Evolutionary conservation across 192 early-diverging fungal genomes (phyloP).

Genomic region (Rhizoclosmatium globosum): DNA sequence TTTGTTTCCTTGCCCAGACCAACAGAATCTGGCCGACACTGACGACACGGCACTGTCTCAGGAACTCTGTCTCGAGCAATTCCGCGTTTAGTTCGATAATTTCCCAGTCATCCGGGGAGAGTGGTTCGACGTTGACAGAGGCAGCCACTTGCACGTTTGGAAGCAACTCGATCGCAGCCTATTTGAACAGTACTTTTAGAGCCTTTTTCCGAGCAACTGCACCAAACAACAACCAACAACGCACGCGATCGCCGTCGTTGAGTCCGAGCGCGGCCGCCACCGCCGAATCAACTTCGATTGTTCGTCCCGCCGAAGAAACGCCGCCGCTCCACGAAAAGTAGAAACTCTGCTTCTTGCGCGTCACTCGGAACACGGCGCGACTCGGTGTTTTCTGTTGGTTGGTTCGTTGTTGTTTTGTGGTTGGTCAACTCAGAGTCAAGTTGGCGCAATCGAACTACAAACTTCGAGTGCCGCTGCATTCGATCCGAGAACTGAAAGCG

Average conservation of each 20-base stretch:
- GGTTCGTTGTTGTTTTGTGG: not conserved
- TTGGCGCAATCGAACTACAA: not conserved
- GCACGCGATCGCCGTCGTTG: not conserved
- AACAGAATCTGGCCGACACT: constrained; percentile 40
- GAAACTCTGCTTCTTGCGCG: not conserved
- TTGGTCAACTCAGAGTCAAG: not conserved
- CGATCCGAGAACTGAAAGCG: not conserved
- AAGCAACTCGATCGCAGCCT: constrained; percentile 39
- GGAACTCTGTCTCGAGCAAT: constrained; percentile 56
- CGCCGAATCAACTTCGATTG: constrained; percentile 9
- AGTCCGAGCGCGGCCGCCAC: constrained; percentile 3
- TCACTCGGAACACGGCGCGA: not conserved
- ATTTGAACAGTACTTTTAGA: not conserved
- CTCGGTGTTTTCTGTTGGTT: constrained; percentile 2
- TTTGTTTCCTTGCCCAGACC: constrained; percentile 50
- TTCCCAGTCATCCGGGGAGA: constrained; percentile 60
- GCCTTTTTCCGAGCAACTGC: not conserved
- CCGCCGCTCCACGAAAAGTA: constrained; percentile 7
- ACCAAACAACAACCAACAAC: constrained; percentile 4
- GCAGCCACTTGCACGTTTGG: constrained; percentile 15
- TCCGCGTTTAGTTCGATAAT: constrained; percentile 59
- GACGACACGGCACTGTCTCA: constrained; percentile 56
- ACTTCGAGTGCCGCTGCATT: not conserved
- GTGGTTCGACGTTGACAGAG: constrained; percentile 55
- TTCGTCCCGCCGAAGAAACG: not conserved